Evolutionary conservation across 768 basidiomycete genomes (phyloP).

Genomic region (Candolleomyces efflorescens): DNA sequence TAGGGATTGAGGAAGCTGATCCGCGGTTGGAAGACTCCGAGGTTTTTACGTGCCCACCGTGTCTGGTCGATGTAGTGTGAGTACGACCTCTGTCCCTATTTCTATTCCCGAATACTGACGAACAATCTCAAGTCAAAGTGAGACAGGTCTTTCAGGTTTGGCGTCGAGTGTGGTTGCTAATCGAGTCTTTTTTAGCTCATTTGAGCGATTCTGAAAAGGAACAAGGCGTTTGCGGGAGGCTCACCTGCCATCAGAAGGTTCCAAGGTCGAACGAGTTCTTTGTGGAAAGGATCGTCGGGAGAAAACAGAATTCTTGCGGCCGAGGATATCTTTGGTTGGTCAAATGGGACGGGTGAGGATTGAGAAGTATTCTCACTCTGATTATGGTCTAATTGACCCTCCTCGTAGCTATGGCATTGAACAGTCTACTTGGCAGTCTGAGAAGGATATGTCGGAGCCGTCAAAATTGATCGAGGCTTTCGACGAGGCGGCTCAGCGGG

Average conservation of each 20-base stretch:
- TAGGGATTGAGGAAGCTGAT: slow-evolving; percentile 32
- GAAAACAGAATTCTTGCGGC: slow-evolving; percentile 16
- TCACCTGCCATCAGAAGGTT: slow-evolving; percentile 21
- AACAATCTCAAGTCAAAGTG: not conserved
- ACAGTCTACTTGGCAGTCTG: slow-evolving; percentile 31
- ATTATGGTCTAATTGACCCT: not conserved
- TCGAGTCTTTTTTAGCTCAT: not conserved
- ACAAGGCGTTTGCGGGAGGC: slow-evolving; percentile 18
- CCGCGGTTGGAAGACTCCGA: slow-evolving; percentile 21
- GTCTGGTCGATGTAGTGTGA: slow-evolving; percentile 22
- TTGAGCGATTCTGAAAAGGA: slow-evolving; percentile 2
- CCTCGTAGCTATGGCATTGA: slow-evolving; percentile 25
- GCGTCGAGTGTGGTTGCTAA: not conserved
- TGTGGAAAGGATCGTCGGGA: slow-evolving; percentile 30
- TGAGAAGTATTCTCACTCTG: not conserved
- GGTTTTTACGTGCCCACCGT: slow-evolving; percentile 39
- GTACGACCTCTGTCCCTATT: slow-evolving; percentile 11
- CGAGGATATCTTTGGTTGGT: slow-evolving; percentile 24
- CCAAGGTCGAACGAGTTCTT: slow-evolving; percentile 17
- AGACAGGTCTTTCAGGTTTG: not conserved
- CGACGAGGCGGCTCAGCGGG: slow-evolving; percentile 16
- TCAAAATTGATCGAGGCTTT: slow-evolving; percentile 25
- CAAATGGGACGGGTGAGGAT: slow-evolving; percentile 33
- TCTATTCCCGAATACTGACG: not conserved
- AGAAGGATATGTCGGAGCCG: slow-evolving; percentile 25